Evolutionary conservation across 2,329 filamentous ascomycete species (phyloP).

Genomic region (Verticillium nubilum): DNA sequence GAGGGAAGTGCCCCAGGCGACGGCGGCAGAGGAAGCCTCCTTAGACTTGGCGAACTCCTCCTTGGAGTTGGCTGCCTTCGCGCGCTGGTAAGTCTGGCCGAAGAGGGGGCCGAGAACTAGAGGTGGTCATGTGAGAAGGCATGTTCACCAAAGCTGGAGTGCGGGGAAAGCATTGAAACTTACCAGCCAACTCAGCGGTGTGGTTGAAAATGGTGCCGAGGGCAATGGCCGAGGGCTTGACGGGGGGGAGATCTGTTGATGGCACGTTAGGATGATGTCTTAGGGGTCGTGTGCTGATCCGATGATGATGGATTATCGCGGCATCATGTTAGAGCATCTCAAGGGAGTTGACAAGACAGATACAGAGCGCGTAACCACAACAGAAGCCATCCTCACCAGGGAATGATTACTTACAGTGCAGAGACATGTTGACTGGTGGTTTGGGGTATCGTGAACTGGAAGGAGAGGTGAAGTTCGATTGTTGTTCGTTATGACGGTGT

Average conservation of each 20-base stretch:
- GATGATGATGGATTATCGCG: neutral
- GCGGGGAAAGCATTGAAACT: slow-evolving; percentile 8
- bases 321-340: neutral
- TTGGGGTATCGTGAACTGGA: neutral
- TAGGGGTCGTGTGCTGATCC: neutral
- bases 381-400: neutral
- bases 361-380: too few relatives aligned
- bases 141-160: neutral
- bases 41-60: slow-evolving; percentile 94
- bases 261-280: slow-evolving; percentile 4
- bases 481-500: neutral
- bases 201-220: slow-evolving; percentile 96
- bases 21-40: slow-evolving; percentile 81
- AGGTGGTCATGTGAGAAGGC: slow-evolving; percentile 1
- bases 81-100: slow-evolving; percentile 89
- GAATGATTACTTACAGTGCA: slow-evolving; percentile 44
- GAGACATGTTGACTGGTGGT: slow-evolving; percentile 44
- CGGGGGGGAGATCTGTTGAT: slow-evolving; percentile 55
- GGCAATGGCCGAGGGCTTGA: slow-evolving; percentile 97
- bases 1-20: slow-evolving; percentile 86
- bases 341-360: too few relatives aligned
- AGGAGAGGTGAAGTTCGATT: neutral
- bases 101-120: slow-evolving; percentile 79
- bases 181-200: slow-evolving; percentile 70
- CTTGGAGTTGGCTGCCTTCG: slow-evolving; percentile 86